A percentile compares a stretch with the other conserved stretches of the same genome.
Evolutionary conservation across 495 filamentous ascomycete genomes (phyloP).

Genomic region (Penicillium riverlandense): DNA sequence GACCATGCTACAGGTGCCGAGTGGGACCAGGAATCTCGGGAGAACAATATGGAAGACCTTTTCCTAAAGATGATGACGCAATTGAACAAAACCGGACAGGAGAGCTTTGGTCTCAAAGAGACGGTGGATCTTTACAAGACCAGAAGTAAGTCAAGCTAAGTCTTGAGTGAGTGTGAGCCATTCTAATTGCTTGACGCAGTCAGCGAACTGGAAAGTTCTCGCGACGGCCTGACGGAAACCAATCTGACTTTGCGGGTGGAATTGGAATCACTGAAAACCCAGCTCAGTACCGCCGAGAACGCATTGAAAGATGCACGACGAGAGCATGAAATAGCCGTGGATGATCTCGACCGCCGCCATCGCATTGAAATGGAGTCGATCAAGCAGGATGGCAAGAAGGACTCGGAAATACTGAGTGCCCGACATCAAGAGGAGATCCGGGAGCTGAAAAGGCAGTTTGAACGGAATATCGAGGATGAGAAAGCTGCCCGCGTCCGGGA

Average conservation of each 20-base stretch:
- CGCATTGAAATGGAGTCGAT: constrained; percentile 39
- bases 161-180: neutral
- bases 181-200: constrained; percentile 39
- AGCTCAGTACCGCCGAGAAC: constrained; percentile 32
- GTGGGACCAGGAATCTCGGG: constrained; percentile 62
- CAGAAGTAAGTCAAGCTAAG: constrained; percentile 49
- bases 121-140: constrained; percentile 62
- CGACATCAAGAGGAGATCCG: constrained; percentile 45
- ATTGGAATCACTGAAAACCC: constrained; percentile 47
- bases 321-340: constrained; percentile 50
- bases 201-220: constrained; percentile 55
- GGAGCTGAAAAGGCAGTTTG: constrained; percentile 38
- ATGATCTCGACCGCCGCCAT: constrained; percentile 47
- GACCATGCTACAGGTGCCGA: constrained; percentile 43
- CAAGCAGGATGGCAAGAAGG: constrained; percentile 31
- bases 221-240: constrained; percentile 46
- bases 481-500: constrained; percentile 51
- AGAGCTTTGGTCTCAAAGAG: constrained; percentile 59
- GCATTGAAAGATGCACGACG: constrained; percentile 44
- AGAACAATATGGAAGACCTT: constrained; percentile 59
- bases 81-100: constrained; percentile 53
- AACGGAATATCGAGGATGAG: constrained; percentile 60
- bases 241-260: constrained; percentile 52
- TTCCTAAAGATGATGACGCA: constrained; percentile 52
- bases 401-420: constrained; percentile 28